phyloP scores from a whole-genome alignment of 345 rosid genomes.

The Ailanthus altissimus region DNA sequence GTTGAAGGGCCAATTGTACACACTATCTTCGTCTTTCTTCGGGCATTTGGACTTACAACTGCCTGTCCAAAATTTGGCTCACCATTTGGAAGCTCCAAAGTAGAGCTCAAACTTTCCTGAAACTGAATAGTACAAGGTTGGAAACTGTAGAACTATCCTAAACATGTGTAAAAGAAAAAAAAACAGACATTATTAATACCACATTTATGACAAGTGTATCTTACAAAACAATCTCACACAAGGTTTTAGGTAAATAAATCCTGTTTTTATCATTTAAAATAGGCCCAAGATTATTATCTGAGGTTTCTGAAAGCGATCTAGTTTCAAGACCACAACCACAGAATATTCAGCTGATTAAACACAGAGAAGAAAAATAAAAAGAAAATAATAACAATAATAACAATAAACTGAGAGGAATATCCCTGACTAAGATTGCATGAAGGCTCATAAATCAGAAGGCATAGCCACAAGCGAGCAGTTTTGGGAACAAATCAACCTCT shows the following conservation, averaged over 20 bases:
- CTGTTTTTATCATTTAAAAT: not conserved
- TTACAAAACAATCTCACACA: not conserved
- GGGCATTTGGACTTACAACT: constrained; percentile 35
- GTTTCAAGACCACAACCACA: not conserved
- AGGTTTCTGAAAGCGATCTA: not conserved
- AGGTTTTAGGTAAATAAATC: not conserved
- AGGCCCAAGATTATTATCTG: not conserved
- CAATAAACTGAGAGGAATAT: not conserved
- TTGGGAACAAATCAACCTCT: not conserved
- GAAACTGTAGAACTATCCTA: not conserved
- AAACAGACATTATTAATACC: not conserved
- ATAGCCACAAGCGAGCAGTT: not conserved
- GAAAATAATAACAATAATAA: not conserved
- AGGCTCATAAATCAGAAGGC: not conserved
- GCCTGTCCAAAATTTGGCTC: constrained; percentile 32
- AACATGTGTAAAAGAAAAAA: not conserved
- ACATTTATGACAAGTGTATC: not conserved
- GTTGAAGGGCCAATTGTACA: constrained; percentile 96
- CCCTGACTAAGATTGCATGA: not conserved
- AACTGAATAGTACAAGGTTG: constrained; percentile 14
- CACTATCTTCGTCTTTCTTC: constrained; percentile 86
- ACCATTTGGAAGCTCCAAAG: constrained; percentile 34
- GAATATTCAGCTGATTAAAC: not conserved
- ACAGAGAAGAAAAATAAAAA: not conserved
- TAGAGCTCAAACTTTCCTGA: constrained; percentile 46